Evolutionary conservation across 164 flowering plant species (phyloP), one percentile per base, ranked within the genome.

Genomic region (Akebia trifoliata): DNA sequence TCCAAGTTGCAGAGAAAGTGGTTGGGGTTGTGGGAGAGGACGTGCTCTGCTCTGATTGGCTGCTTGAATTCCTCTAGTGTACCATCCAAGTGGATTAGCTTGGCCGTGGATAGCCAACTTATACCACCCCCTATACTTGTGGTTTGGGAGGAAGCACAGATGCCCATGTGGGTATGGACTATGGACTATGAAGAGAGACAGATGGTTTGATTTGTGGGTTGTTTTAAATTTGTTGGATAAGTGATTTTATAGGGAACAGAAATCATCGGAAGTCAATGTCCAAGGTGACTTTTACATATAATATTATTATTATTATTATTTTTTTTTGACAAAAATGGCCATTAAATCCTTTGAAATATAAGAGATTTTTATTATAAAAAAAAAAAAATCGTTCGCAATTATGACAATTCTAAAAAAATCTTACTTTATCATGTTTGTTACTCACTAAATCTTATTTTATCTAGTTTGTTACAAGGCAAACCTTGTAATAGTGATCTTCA

Each of bases 1-100:
- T 86, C 94, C 2, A 82, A 68, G 74, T 70, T 65, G 75, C 84
- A 80, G 31, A 86, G 73, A 70, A 81, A 83, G 63, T 61, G 69
- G 22, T 57, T 60, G 6, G 81, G 86, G 46, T 81, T 68, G 39
- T 59, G 62, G 18, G 78, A 62, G 9, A 80, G 65, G 48, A 83
- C 35, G 5, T 70, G 47, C 22, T 52, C 54, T 14, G 78, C 78
- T 57, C 24, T 71, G 56, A 73, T 56, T 30, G 78, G 73, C 11
- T 62, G 69, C 59, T 36, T 59, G 69, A 77, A 73, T 55, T 83
- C 87, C 48, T 72, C 75, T 20, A 80, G 59, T 59, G 56, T 65
- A 5, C 87, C 89, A 40, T 86, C 85, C 10, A 24, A 6, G 56
- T 69, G 71, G 36, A 86, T 71, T 29, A 86, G 56, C 54, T 69